phyloP scores from a whole-genome alignment of 2,329 filamentous ascomycete species.

The Alternaria conjuncta region DNA sequence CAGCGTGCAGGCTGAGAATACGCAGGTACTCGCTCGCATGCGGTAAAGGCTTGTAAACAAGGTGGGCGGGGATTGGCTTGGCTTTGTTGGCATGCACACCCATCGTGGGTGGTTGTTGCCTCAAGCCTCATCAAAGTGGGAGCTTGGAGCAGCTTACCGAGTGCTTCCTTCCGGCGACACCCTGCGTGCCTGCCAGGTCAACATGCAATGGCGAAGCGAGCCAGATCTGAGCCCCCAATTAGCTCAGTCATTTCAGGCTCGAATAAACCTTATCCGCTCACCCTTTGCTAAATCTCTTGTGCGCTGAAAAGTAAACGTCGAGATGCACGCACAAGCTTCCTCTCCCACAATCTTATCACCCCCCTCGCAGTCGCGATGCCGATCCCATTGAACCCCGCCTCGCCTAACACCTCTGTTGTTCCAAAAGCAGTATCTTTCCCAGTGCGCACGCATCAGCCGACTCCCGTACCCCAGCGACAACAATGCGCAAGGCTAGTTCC shows the following conservation, averaged over 20 bases:
- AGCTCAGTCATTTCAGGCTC: neutral
- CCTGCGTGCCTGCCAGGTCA: neutral
- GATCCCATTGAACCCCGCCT: neutral
- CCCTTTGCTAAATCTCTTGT: neutral
- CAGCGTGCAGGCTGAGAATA: neutral
- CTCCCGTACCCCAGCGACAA: neutral
- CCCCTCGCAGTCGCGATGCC: neutral
- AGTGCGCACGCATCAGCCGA: neutral
- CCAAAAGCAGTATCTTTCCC: neutral
- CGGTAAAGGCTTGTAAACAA: neutral
- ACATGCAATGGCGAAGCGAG: neutral
- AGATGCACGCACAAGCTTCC: neutral
- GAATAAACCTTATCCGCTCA: neutral
- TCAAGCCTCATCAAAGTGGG: neutral
- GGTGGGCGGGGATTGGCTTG: neutral
- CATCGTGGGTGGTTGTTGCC: neutral
- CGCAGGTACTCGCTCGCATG: neutral
- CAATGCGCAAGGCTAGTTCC: neutral
- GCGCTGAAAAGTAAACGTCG: neutral
- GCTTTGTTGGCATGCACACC: neutral
- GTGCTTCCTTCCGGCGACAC: neutral
- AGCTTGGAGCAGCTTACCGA: neutral
- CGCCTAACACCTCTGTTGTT: accelerated
- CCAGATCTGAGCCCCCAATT: neutral
- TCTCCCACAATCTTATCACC: neutral